Evolutionary conservation across 306 rosid species (phyloP).

Genomic region (Gleditsia sinensis): DNA sequence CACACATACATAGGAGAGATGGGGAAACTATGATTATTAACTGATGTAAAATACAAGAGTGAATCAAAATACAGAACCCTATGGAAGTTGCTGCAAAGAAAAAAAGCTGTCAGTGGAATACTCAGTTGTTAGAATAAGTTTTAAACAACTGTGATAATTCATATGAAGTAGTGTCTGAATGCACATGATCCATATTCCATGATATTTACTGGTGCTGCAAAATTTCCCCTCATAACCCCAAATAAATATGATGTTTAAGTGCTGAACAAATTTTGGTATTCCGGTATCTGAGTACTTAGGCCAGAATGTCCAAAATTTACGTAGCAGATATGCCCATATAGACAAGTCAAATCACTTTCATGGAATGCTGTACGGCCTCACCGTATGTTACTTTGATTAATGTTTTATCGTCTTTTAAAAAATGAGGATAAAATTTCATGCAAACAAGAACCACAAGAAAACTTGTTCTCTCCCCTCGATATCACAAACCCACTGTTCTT

Average conservation of each 20-base stretch:
- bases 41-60: not conserved
- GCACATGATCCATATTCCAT: not conserved
- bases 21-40: not conserved
- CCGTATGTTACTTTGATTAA: not conserved
- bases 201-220: no score
- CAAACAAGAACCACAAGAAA: not conserved
- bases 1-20: not conserved
- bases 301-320: not conserved
- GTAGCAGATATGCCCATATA: not conserved
- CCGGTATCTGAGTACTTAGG: no score
- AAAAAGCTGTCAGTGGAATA: not conserved
- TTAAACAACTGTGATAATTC: not conserved
- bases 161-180: not conserved
- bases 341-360: not conserved
- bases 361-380: not conserved
- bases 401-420: no score
- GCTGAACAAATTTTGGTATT: not conserved
- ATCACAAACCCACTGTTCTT: not conserved
- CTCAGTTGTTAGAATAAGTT: not conserved
- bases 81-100: constrained; percentile 2
- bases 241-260: not conserved
- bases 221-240: not conserved
- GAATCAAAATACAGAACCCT: constrained; percentile 1
- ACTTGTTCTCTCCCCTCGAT: not conserved
- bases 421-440: not conserved